These are phyloP conservation scores for Phytophthora ramorum DNA, from an alignment of 352 stramenopile genomes.

Conservation along the genomic window DNA sequence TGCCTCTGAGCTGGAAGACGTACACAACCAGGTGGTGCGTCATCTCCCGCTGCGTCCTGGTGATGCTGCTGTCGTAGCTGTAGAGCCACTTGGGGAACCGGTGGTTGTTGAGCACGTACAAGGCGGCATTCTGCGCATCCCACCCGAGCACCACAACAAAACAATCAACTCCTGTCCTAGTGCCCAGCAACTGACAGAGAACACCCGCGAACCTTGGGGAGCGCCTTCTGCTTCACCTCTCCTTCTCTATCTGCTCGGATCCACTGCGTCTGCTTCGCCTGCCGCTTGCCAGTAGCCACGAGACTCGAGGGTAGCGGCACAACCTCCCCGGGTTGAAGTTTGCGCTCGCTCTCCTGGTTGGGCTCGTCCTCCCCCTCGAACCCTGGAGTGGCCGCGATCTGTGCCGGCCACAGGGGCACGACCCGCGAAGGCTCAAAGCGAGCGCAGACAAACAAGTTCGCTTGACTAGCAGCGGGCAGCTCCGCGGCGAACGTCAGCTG, in stretches of 20 bases:
- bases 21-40: constrained; percentile 46
- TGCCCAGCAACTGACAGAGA: neutral
- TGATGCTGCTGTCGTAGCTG: constrained; percentile 54
- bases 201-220: constrained; percentile 21
- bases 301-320: constrained; percentile 21
- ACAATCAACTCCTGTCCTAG: neutral
- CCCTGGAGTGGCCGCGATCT: neutral
- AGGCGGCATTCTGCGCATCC: constrained; percentile 24
- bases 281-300: neutral
- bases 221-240: constrained; percentile 29
- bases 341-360: constrained; percentile 4
- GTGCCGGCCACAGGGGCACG: constrained; percentile 8
- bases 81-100: constrained; percentile 56
- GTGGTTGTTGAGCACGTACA: constrained; percentile 51
- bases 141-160: neutral
- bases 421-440: constrained; percentile 40
- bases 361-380: neutral
- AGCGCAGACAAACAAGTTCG: constrained; percentile 41
- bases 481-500: constrained; percentile 27
- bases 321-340: constrained; percentile 14
- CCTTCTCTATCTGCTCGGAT: constrained; percentile 40
- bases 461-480: neutral
- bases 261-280: constrained; percentile 29
- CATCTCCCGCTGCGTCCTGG: constrained; percentile 49
- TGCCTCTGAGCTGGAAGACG: constrained; percentile 20